Evolutionary conservation across 164 flowering plant genomes (phyloP), one percentile per base, ranked within the genome.

Genomic region (Chimonanthus praecox): DNA sequence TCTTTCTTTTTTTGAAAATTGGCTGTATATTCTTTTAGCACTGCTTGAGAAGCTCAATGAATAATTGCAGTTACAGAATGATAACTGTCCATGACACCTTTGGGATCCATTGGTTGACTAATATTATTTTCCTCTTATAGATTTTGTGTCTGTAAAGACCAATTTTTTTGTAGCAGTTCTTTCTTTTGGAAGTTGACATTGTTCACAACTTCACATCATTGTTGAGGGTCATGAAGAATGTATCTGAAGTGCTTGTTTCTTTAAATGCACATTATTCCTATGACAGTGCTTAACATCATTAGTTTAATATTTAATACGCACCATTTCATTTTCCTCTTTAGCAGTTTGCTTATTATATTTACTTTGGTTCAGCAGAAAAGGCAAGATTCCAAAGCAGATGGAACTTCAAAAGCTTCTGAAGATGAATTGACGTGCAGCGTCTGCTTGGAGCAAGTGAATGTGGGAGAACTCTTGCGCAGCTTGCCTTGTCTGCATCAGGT

Each of bases 401-500:
- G 69, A 50, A 82, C 54, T 51, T 6, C 9, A 5, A 86, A 85
- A 74, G 62, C 82, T 44, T 71, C 81, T 43, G 90, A 84, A 68
- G 92, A 92, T 73, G 96, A 88, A 70, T 71, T 92, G 72, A 91
- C 94, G 61, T 92, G 98, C 79, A 91, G 84, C 72, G 84, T 92
- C 74, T 92, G 98, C 88, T 88, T 92, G 86, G 98, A 92, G 84
- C 95, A 88, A 84, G 98, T 92, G 47, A 85, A 82, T 74, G 75
- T 68, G 18, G 98, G 97, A 48, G 98, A 92, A 72, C 84, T 88
- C 18, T 82, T 91, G 49, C 90, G 96, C 15, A 89, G 89, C 85
- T 81, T 91, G 83, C 98, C 96, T 73, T 92, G 98, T 81, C 83
- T 92, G 84, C 96, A 92, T 80, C 94, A 91, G 93, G 98, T 92